These are phyloP conservation scores for Aureobasidium melanogenum DNA, from an alignment of 2,329 filamentous ascomycete species.

Conservation along the genomic window DNA sequence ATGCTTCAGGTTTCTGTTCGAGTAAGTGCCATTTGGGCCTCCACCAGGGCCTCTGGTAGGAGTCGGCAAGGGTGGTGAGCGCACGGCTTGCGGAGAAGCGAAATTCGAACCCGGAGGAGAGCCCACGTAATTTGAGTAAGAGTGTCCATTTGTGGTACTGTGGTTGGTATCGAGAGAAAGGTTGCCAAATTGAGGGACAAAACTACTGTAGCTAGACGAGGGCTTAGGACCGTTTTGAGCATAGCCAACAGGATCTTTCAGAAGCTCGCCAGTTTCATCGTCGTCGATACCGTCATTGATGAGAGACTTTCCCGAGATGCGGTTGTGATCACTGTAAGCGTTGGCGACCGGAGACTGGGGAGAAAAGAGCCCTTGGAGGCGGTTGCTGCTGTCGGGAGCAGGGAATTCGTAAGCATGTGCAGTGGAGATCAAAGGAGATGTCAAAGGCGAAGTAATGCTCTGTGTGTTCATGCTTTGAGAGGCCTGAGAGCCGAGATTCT, in stretches of 20 bases:
- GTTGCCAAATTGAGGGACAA: conserved; percentile 57
- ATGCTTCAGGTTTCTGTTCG: conserved; percentile 51
- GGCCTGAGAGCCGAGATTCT: neutral
- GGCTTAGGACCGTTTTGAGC: conserved; percentile 56
- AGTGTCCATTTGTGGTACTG: conserved; percentile 29
- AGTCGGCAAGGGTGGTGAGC: conserved; percentile 38
- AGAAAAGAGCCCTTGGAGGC: conserved; percentile 59
- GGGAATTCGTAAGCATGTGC: conserved; percentile 47
- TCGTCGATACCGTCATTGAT: conserved; percentile 62
- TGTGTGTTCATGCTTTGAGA: conserved; percentile 28
- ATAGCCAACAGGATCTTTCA: conserved; percentile 63
- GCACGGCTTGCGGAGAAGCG: conserved; percentile 41
- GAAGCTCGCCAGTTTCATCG: conserved; percentile 63
- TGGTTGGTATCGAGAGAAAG: conserved; percentile 64
- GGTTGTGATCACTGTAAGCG: conserved; percentile 52
- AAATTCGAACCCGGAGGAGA: conserved; percentile 49
- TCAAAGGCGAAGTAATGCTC: conserved; percentile 49
- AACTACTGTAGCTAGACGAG: conserved; percentile 51
- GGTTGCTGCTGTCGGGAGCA: conserved; percentile 45
- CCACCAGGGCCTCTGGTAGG: conserved; percentile 29
- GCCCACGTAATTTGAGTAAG: conserved; percentile 28
- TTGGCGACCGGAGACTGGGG: conserved; percentile 66
- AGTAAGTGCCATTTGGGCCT: conserved; percentile 48
- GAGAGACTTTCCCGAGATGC: conserved; percentile 59
- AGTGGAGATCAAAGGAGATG: conserved; percentile 35